Conservation (phyloP, 805 yeast genomes). For the Kluyveromyces aestuarii region DNA sequence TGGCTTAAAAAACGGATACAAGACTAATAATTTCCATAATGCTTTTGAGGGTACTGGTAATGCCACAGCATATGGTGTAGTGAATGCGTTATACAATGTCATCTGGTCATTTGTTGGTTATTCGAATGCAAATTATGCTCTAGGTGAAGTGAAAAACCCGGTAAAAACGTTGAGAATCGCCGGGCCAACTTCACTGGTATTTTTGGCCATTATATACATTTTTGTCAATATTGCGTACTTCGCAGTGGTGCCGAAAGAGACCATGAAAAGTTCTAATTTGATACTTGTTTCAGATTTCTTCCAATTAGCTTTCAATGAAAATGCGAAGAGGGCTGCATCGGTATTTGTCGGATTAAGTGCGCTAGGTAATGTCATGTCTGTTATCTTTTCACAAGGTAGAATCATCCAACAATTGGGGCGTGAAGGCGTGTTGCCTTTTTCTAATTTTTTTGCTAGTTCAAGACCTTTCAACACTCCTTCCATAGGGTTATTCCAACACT, state of each 20-base stretch:
- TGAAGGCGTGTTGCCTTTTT: conserved; percentile 72
- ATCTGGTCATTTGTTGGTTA: conserved; percentile 83
- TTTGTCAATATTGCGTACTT: conserved; percentile 73
- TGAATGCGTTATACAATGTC: conserved; percentile 69
- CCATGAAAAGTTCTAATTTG: conserved; percentile 50
- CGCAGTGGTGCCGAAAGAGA: conserved; percentile 69
- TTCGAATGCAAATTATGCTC: conserved; percentile 74
- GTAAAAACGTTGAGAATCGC: conserved; percentile 58
- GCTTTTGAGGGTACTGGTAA: conserved; percentile 45
- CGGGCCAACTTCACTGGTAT: conserved; percentile 63
- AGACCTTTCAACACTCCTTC: conserved; percentile 68
- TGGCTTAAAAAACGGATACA: conserved; percentile 42
- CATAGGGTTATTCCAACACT: conserved; percentile 67
- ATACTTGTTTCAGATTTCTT: conserved; percentile 72
- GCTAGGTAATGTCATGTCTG: conserved; percentile 73
- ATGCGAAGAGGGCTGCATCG: conserved; percentile 64
- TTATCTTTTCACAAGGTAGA: conserved; percentile 75
- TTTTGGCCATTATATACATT: conserved; percentile 57
- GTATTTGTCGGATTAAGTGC: conserved; percentile 78
- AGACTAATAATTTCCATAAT: conserved; percentile 51
- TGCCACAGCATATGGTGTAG: conserved; percentile 60
- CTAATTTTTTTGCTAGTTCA: conserved; percentile 59
- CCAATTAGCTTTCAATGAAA: conserved; percentile 54
- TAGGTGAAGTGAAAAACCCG: conserved; percentile 72
- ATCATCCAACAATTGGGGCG: conserved; percentile 73